A percentile compares a stretch with the other conserved stretches of the same genome.
phyloP scores from a whole-genome alignment of 108 stramenopile genomes.

The Cylindrotheca closterium region DNA sequence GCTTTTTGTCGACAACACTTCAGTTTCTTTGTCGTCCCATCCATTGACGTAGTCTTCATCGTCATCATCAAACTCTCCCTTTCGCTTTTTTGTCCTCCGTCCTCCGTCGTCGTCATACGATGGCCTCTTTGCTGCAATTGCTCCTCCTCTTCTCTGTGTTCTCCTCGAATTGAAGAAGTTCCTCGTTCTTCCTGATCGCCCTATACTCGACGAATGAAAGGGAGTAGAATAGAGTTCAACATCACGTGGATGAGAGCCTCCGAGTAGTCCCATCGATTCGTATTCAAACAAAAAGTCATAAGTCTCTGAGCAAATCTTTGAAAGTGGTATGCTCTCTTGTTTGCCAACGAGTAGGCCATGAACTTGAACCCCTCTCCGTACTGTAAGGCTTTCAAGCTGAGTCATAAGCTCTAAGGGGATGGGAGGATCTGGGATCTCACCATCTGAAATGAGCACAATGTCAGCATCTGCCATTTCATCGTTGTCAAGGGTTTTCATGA shows the following conservation, averaged over 20 bases:
- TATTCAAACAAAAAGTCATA: constrained; percentile 63
- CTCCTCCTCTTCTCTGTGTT: background rate
- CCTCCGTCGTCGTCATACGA: background rate
- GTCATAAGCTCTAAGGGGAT: constrained; percentile 47
- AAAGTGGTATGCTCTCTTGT: constrained; percentile 57
- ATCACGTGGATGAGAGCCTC: background rate
- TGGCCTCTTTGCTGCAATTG: background rate
- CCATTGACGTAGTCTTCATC: background rate
- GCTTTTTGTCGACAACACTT: background rate
- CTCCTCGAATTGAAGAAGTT: background rate
- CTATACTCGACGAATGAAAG: background rate
- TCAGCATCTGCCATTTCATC: constrained; percentile 60
- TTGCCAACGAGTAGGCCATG: constrained; percentile 73
- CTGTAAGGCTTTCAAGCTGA: constrained; percentile 46
- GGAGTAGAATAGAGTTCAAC: background rate
- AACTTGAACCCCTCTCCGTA: constrained; percentile 51
- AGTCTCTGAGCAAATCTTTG: constrained; percentile 52
- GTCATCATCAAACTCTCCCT: background rate
- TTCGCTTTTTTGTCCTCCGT: too few species aligned
- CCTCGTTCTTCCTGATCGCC: background rate
- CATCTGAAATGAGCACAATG: constrained; percentile 74
- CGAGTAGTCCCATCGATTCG: constrained; percentile 10
- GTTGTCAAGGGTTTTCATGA: constrained; percentile 26
- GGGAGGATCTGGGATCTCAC: constrained; percentile 79
- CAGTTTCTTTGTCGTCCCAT: background rate